Evolutionary conservation across 805 yeast species (phyloP).

Genomic region (Myxozyma neglecta): DNA sequence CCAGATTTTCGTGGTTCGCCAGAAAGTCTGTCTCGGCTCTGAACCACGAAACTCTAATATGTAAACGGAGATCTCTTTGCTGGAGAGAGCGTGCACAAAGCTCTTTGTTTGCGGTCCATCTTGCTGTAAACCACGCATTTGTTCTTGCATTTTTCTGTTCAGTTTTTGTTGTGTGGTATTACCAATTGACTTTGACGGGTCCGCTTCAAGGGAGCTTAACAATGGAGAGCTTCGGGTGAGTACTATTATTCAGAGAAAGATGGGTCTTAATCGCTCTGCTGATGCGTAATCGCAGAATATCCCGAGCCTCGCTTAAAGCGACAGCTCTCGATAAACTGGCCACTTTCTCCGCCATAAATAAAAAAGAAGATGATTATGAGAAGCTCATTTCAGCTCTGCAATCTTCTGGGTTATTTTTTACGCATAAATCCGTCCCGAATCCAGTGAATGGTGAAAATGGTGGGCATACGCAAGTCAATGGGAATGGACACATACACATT

Average conservation of each 20-base stretch:
- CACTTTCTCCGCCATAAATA: constrained; percentile 37
- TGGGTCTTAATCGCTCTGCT: background rate
- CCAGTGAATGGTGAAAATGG: constrained; percentile 32
- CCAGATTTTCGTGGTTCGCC: too few species aligned
- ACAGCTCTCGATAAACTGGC: constrained; percentile 45
- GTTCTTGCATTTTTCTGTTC: too few species aligned
- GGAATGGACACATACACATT: constrained; percentile 27
- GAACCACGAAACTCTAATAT: constrained; percentile 3
- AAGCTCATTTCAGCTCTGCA: constrained; percentile 35
- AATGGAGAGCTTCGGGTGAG: constrained; percentile 10
- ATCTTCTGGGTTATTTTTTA: constrained; percentile 33
- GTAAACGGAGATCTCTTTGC: background rate
- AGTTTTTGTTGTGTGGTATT: background rate
- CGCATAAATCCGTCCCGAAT: constrained; percentile 31
- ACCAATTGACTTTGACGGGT: background rate
- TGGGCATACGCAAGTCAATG: constrained; percentile 19
- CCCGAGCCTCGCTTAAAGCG: constrained; percentile 43
- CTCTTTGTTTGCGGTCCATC: too few species aligned
- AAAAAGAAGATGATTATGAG: constrained; percentile 29
- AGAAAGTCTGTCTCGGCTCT: background rate
- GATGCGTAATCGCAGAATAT: constrained; percentile 36
- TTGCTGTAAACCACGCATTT: too few species aligned
- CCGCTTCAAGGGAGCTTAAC: background rate
- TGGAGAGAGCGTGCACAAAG: background rate
- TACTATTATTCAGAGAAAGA: background rate